Evolutionary conservation across 139 green algal genomes (phyloP).

Genomic region (Chlamydomonas schloesseri): DNA sequence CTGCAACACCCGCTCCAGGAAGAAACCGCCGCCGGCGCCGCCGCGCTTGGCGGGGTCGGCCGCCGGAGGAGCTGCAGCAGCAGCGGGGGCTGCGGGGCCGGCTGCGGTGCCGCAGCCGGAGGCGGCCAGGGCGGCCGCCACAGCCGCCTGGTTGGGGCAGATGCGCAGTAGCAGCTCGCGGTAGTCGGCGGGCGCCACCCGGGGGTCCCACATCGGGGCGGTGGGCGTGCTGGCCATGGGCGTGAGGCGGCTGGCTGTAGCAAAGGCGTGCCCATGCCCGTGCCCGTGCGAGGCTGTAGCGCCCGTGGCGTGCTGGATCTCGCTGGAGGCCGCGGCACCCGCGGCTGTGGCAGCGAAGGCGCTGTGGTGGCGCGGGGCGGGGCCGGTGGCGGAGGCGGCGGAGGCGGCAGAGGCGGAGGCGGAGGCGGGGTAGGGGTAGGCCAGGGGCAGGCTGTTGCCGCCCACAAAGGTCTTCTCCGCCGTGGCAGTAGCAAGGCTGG

Average conservation of each 20-base stretch:
- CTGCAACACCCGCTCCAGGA: conserved; percentile 59
- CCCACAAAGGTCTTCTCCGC: too few relatives aligned
- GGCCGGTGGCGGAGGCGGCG: too few relatives aligned
- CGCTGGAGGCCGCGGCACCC: neutral
- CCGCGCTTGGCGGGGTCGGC: neutral
- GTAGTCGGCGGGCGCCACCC: neutral
- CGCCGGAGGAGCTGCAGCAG: neutral
- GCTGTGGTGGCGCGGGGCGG: neutral
- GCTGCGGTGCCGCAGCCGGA: neutral
- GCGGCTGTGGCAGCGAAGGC: neutral
- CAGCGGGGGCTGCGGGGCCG: too few relatives aligned
- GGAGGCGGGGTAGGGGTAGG: too few relatives aligned
- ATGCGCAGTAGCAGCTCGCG: conserved; percentile 18
- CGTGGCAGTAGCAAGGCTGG: too few relatives aligned
- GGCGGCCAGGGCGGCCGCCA: neutral
- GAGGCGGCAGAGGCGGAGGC: too few relatives aligned
- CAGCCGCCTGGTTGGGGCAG: conserved; percentile 38
- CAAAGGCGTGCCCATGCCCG: neutral
- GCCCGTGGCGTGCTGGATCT: too few relatives aligned
- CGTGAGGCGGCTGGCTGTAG: neutral
- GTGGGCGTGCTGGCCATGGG: neutral
- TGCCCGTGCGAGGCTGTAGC: neutral
- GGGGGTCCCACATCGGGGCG: neutral
- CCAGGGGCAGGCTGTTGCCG: too few relatives aligned
- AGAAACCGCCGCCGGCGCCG: neutral